Base-by-base conservation (phyloP, 169 alveolate genomes). In the Plasmodium inui region DNA sequence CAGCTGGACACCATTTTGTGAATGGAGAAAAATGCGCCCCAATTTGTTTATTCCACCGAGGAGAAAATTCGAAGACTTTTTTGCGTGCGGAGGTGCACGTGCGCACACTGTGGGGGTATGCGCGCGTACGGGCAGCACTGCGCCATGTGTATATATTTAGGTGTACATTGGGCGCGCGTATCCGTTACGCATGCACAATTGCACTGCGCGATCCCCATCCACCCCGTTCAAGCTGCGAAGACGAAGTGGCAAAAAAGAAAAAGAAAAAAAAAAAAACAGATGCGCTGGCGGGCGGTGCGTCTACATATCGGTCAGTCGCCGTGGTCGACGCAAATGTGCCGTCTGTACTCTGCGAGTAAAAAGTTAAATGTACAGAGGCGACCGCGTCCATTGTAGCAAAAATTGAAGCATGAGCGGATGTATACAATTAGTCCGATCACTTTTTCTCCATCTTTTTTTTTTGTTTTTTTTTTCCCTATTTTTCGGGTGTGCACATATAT, bases 401-500 rank as follows among this genome's bases (percentile, higher is more conserved):
- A 12, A 82, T 32, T 41, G 67, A 19, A 78, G 28, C 53, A 30
- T 78, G 30, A 1, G 26, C 9, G 0, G 44, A 37, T 41, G 53
- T 41, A 17, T 28, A 82, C 19, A 17, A 39, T 3, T 82, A 82
- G 32, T 28, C 71, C 9, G 12, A 0, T 17, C 39, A 50, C 17
- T 80, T 82, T 82, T 55, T 55, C 79, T 82, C 89, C 73, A 37
- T 50, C 73, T 46, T 32, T 17, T 14, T 50, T 82, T 82, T 82
- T 82, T 82, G n/a, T 50, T 82, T 82, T 78, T 78, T 78, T 78
- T 78, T 78, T 78, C 7, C 41, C 28, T 7, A 46, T 55, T 55
- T 82, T 53, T 46, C 41, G 30, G 85, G 89, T 82, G 78, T 82
- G 55, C 89, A 82, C 41, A 82, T 39, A 32, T 78, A 5, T 79